phyloP scores from a whole-genome alignment of 352 stramenopile species.

The Globisporangium nagaii region DNA sequence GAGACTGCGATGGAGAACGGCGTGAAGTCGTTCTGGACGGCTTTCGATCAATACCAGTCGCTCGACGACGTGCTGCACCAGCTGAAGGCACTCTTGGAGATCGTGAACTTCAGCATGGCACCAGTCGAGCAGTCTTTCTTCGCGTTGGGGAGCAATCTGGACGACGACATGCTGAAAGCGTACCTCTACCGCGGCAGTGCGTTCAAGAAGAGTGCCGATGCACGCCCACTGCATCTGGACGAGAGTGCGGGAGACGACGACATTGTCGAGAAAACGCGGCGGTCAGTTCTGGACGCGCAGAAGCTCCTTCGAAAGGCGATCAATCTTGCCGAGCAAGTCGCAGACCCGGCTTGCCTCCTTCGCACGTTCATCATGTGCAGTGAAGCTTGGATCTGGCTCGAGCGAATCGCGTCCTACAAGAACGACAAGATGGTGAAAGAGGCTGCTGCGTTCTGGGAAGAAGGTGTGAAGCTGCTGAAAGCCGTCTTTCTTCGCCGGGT shows the following conservation, averaged over 20 bases:
- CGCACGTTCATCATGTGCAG: slow-evolving; percentile 53
- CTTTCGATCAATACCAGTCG: slow-evolving; percentile 65
- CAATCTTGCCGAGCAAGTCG: slow-evolving; percentile 59
- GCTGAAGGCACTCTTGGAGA: slow-evolving; percentile 66
- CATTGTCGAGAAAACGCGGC: slow-evolving; percentile 55
- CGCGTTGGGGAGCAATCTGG: slow-evolving; percentile 54
- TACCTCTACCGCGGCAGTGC: slow-evolving; percentile 1
- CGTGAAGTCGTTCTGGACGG: slow-evolving; percentile 50
- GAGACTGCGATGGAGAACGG: slow-evolving; percentile 47
- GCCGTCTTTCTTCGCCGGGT: slow-evolving; percentile 75
- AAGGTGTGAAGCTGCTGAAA: slow-evolving; percentile 70
- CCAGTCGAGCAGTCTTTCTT: slow-evolving; percentile 70
- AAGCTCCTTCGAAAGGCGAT: slow-evolving; percentile 63
- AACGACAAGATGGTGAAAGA: slow-evolving; percentile 74
- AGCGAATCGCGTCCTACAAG: slow-evolving; percentile 73
- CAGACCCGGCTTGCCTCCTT: slow-evolving; percentile 49
- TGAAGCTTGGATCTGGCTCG: slow-evolving; percentile 76
- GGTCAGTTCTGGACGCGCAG: slow-evolving; percentile 54
- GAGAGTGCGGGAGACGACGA: slow-evolving; percentile 23
- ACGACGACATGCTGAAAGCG: slow-evolving; percentile 56
- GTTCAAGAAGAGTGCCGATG: slow-evolving; percentile 1
- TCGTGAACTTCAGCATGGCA: slow-evolving; percentile 61
- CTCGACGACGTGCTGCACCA: slow-evolving; percentile 71
- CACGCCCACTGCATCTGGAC: background rate
- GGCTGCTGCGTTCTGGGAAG: slow-evolving; percentile 70